A percentile compares a stretch with the other conserved stretches of the same genome.
These are phyloP conservation scores for Cyberlindnera xishuangbannaensis DNA, from an alignment of 805 yeast species.

Conservation along the genomic window DNA sequence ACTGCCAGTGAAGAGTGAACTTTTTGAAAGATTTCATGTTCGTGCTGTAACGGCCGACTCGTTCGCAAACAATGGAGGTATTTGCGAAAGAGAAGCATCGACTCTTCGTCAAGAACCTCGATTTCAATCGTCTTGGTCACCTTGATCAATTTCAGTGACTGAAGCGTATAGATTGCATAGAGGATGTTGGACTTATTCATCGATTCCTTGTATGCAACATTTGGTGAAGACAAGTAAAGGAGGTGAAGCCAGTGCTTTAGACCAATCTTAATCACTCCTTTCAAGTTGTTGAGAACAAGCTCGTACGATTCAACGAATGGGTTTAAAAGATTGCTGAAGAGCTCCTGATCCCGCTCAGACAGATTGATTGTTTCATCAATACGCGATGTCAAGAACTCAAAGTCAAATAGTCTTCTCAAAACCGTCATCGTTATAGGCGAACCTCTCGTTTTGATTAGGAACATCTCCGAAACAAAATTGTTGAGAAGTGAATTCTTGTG, in stretches of 20 bases:
- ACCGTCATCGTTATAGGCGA: constrained; percentile 7
- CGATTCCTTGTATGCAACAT: constrained; percentile 16
- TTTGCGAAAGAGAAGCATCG: constrained; percentile 4
- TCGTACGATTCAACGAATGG: constrained; percentile 24
- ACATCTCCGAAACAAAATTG: constrained; percentile 17
- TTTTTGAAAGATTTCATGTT: constrained; percentile 4
- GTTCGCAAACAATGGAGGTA: constrained; percentile 13
- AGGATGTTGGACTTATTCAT: constrained; percentile 21
- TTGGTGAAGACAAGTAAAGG: constrained; percentile 15
- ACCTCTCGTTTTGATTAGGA: constrained; percentile 7
- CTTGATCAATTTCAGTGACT: constrained; percentile 15
- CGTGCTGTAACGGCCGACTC: constrained; percentile 1
- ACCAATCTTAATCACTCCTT: constrained; percentile 11
- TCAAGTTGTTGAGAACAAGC: constrained; percentile 13
- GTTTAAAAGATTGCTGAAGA: constrained; percentile 14
- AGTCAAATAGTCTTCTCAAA: constrained; percentile 13
- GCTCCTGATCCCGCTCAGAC: constrained; percentile 1
- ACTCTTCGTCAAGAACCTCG: constrained; percentile 11
- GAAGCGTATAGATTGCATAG: constrained; percentile 18
- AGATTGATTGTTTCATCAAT: constrained; percentile 8
- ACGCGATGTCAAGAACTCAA: constrained; percentile 16
- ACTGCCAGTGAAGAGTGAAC: constrained; percentile 1
- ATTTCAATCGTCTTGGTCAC: constrained; percentile 11
- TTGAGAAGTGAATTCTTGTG: constrained; percentile 20
- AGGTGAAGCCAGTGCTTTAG: constrained; percentile 20